Base-by-base conservation (phyloP, 1,139 yeast genomes). In the Hansenula sp. region DNA sequence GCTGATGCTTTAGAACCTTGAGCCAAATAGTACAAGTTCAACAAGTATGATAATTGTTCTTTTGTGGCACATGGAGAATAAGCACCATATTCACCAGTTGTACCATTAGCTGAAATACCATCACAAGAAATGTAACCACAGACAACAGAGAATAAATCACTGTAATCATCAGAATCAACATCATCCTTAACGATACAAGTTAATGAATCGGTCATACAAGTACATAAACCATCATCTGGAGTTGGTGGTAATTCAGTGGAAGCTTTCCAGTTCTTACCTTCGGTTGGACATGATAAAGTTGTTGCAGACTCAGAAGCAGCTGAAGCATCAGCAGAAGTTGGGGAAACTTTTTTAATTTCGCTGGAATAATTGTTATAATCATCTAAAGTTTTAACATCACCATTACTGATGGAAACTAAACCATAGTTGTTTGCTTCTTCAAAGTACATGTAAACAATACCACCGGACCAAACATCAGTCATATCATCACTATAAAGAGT, bases 381-480 rank as follows among this genome's bases (percentile, higher is more conserved):
- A n/a, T 59, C 66, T 62, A 88, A 68, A 24, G 84, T 76, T 43
- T 58, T 68, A 59, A 77, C 84, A 44, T 70, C 81, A 50, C 76
- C 74, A 53, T 65, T 70, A 47, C 67, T 67, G 47, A 82, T 70
- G 40, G 81, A 60, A 38, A 81, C 85, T 59, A 85, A 73, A 62
- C 94, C 94, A 58, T 84, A 85, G 48, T 84, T 66, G 66, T 85
- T 84, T 36, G 67, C 76, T 68, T 84, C 93, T 71, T 85, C 76
- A 63, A 79, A 83, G 67, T 84, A 85, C 90, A 84, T 81, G 71
- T 84, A 84, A 41, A 84, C 91, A 58, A 85, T 84, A 72, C 93
- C 94, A 67, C 94, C 94, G 36, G 93, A 84, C 91, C 91, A 85
- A 43, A 84, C 88, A 60, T 76, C 83, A 50, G 87, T 80, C 89